Base-by-base conservation (phyloP, 179 eudicot species). In the Corrigiola litoralis region DNA sequence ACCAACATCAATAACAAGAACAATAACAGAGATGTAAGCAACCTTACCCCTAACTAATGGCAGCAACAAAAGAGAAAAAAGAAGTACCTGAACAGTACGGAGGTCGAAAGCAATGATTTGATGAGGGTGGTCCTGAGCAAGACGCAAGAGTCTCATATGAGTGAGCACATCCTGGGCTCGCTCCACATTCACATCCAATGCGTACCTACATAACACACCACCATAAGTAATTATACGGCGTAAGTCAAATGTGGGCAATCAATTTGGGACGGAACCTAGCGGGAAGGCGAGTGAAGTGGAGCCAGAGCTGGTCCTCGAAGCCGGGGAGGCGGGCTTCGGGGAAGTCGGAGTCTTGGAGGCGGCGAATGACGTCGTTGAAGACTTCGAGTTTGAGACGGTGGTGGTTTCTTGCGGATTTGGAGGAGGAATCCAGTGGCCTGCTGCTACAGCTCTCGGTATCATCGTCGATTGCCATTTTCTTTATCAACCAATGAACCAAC, bases 161-260 rank as follows among this genome's bases (percentile, higher is more conserved):
- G 73, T 75, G 50, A 90, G 75, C 42, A 90, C 94, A 60, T 86
- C 96, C 63, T 88, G 85, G 28, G 97, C 81, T 76, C 84, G 74
- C 72, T 88, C 97, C 66, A 79, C 80, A 61, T 90, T 86, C 58
- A 90, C 88, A 75, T 89, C 96, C 79, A 82, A 57, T 6, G 91
- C 90, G 71, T 91, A 91, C 70, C 66, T 60, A 27, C 48, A 46
- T 28, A 13, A 4, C 55, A 24, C 23, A 50, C 23, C n/a, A 34
- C 24, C 11, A 27, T 1, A 11, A 13, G 2, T 42, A 23, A 42
- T 11, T 9, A 16, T 41, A 2, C 2, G 14, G 33, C 17, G 0
- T 16, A 23, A 9, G 5, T 8, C 13, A 20, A 11, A 28, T 23
- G 4, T 11, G 4, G 11, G 56, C 23, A 16, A 38, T 21, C 1